Base-by-base conservation (phyloP, 495 filamentous ascomycete genomes). In the Xylaria castorea region DNA sequence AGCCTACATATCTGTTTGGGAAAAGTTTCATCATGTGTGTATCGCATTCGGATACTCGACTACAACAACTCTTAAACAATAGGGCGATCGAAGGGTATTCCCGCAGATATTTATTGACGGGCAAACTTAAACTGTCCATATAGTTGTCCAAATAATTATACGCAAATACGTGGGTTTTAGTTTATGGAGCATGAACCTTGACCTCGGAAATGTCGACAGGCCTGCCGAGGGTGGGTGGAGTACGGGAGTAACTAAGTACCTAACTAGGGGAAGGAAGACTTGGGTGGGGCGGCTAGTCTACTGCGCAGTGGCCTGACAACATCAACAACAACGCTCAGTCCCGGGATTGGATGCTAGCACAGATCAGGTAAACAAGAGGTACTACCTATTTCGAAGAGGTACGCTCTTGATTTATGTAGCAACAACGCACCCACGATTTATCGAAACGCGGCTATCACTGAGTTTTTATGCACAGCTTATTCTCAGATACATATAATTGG, bases 301-400 rank as follows among this genome's bases (percentile, higher is more conserved):
- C n/a, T n/a, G n/a, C n/a, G n/a, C 22, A 61, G 34, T 57, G 66
- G 66, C 64, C 64, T 67, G 20, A 46, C 64, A 67, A 67, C 64
- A n/a, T n/a, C n/a, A 67, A 67, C 64, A 38, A 61, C 34, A 7
- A 42, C 38, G 38, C 7, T 40, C 38, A 11, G 8, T 40, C 3
- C 14, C 5, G 61, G 8, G 38, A 48, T 48, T 36, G 46, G 44
- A 51, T 32, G 27, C 34, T 50, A 42, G 40, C 42, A 5, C 27
- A 27, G 25, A 38, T 30, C 62, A 22, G 30, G 64, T 67, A 67
- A 67, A 67, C 64, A 67, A 51, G 11, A n/a, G 7, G n/a, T 51
- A 51, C 20, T 51, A 9, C 48, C 36, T 64, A 64, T 38, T 9
- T 22, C 27, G 9, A 44, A 63, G 25, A 27, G 22, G n/a, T 16